phyloP scores from a whole-genome alignment of 768 basidiomycete genomes.

The Phylloporus rhodoxanthus region DNA sequence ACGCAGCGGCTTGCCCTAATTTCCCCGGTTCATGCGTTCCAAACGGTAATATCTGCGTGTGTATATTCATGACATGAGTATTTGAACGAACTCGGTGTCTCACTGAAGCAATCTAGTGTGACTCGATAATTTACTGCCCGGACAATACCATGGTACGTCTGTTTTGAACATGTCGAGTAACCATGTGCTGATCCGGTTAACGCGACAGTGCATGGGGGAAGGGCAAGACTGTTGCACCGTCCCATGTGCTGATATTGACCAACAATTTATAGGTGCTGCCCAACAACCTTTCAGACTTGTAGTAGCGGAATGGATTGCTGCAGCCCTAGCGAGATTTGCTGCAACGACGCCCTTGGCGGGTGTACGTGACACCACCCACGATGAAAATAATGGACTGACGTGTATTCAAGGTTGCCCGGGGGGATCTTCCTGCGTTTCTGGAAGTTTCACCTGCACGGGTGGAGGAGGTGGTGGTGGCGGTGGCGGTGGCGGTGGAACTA shows the following conservation, averaged over 20 bases:
- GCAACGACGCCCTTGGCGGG: constrained; percentile 17
- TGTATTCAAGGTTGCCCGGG: constrained; percentile 13
- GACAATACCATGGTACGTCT: constrained; percentile 12
- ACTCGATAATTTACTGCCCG: constrained; percentile 5
- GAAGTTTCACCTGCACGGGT: constrained; percentile 2
- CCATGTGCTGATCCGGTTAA: not conserved
- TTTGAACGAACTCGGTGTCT: not conserved
- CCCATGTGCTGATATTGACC: not conserved
- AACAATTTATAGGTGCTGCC: constrained; percentile 13
- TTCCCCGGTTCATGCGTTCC: constrained; percentile 15
- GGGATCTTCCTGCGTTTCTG: constrained; percentile 7
- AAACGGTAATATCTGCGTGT: constrained; percentile 18
- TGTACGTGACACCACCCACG: constrained; percentile 11
- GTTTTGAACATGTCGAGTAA: not conserved
- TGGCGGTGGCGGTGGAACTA: not conserved
- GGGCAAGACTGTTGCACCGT: constrained; percentile 1
- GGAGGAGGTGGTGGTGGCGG: constrained; percentile 3
- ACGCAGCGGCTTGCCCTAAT: constrained; percentile 17
- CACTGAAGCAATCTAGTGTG: constrained; percentile 11
- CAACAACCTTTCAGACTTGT: constrained; percentile 10
- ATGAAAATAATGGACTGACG: not conserved
- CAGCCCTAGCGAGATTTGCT: constrained; percentile 10
- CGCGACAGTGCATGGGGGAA: constrained; percentile 8
- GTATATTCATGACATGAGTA: not conserved
- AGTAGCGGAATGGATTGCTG: constrained; percentile 6